phyloP scores from a whole-genome alignment of 106 monocot species.

The Phalaenopsis equestris region DNA sequence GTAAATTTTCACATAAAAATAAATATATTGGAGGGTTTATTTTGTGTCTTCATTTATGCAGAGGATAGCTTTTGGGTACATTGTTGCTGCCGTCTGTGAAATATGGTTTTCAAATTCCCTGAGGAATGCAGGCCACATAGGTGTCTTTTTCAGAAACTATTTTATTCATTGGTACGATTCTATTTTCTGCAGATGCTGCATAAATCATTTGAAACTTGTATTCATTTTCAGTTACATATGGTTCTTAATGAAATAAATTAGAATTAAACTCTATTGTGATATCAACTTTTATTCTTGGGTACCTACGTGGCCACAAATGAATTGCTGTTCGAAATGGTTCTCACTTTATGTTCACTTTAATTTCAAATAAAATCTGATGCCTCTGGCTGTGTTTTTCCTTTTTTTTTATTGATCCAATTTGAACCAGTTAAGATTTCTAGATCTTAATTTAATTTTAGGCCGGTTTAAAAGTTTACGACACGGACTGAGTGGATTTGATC shows the following conservation, averaged over 20 bases:
- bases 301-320: background rate
- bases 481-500: too few species aligned
- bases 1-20: background rate
- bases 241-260: background rate
- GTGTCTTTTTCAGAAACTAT: slow-evolving; percentile 36
- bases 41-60: slow-evolving; percentile 10
- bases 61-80: slow-evolving; percentile 84
- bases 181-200: background rate
- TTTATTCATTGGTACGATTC: slow-evolving; percentile 45
- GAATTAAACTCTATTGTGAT: background rate
- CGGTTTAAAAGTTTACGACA: too few species aligned
- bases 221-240: background rate
- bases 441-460: background rate
- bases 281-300: background rate
- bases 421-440: background rate
- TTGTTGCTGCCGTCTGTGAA: slow-evolving; percentile 82
- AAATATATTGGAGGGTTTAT: background rate
- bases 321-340: background rate
- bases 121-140: slow-evolving; percentile 6
- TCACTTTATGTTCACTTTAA: background rate
- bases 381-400: too few species aligned
- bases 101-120: slow-evolving; percentile 52
- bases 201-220: background rate
- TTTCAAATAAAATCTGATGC: background rate
- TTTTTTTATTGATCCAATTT: background rate